phyloP scores from a whole-genome alignment of 306 rosid species.

The Vigna radiata region DNA sequence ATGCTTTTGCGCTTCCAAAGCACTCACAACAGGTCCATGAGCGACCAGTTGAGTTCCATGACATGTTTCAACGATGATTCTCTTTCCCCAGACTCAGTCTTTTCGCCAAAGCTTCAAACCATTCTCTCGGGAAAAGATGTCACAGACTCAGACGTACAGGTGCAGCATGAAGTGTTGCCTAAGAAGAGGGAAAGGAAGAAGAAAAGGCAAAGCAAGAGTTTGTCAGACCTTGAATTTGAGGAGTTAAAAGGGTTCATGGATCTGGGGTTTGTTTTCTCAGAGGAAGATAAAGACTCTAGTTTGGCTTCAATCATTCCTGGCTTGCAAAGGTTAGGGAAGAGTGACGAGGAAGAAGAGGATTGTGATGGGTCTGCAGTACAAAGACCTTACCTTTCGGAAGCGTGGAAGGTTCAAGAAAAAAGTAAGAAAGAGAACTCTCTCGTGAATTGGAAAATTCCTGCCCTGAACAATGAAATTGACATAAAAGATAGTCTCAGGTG shows the following conservation, averaged over 20 bases:
- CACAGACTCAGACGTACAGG: conserved; percentile 38
- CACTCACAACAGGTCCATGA: conserved; percentile 64
- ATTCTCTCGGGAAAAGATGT: conserved; percentile 63
- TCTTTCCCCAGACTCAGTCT: conserved; percentile 60
- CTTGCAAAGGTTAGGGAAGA: conserved; percentile 75
- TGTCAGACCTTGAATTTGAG: conserved; percentile 81
- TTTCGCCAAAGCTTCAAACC: conserved; percentile 55
- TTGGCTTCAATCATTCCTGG: conserved; percentile 89
- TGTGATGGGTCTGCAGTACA: conserved; percentile 46
- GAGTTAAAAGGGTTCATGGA: conserved; percentile 93
- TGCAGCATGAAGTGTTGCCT: conserved; percentile 36
- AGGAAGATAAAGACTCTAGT: conserved; percentile 74
- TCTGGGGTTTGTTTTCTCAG: conserved; percentile 86
- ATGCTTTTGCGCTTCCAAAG: conserved; percentile 45
- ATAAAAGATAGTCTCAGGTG: conserved; percentile 73
- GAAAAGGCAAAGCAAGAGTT: conserved; percentile 70
- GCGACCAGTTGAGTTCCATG: conserved; percentile 66
- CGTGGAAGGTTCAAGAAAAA: conserved; percentile 65
- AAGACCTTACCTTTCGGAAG: conserved; percentile 94
- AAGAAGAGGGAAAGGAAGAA: conserved; percentile 49
- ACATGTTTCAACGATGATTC: conserved; percentile 50
- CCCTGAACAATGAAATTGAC: conserved; percentile 59
- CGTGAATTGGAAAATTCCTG: conserved; percentile 73
- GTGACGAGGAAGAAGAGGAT: conserved; percentile 37
- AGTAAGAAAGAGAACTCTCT: conserved; percentile 59